These are phyloP conservation scores for Boletus tylopilopsis DNA, from an alignment of 768 basidiomycete genomes.

Conservation along the genomic window DNA sequence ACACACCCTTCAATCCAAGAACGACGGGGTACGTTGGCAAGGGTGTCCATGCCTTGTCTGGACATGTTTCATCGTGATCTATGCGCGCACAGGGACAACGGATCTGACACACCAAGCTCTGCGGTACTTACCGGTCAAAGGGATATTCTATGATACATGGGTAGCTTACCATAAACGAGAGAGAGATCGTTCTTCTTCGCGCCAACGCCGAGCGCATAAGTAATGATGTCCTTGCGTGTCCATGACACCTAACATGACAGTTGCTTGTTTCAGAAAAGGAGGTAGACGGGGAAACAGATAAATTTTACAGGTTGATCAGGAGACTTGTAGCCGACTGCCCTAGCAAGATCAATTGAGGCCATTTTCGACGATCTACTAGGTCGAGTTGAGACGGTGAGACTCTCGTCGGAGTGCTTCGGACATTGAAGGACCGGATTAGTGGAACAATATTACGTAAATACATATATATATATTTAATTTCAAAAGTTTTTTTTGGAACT, in stretches of 20 bases:
- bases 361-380: background rate
- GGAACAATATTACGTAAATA: background rate
- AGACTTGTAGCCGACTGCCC: constrained; percentile 59
- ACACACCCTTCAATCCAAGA: constrained; percentile 60
- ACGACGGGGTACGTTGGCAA: constrained; percentile 87
- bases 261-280: background rate
- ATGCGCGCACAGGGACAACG: background rate
- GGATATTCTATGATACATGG: background rate
- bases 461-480: too few species aligned
- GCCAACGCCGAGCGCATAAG: constrained; percentile 78
- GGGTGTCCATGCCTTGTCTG: constrained; percentile 67
- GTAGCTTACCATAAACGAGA: constrained; percentile 63
- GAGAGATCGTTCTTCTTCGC: constrained; percentile 70
- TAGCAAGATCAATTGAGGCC: constrained; percentile 65
- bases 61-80: background rate
- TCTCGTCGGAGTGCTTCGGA: too few species aligned
- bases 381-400: background rate
- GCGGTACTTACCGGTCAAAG: background rate
- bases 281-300: background rate
- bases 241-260: constrained; percentile 57
- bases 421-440: background rate
- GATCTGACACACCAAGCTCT: constrained; percentile 48
- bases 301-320: constrained; percentile 51
- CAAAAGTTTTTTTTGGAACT: too few species aligned
- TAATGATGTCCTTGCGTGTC: constrained; percentile 80